These are phyloP conservation scores for Naganishia antarctica DNA, from an alignment of 768 basidiomycete genomes.

Conservation along the genomic window DNA sequence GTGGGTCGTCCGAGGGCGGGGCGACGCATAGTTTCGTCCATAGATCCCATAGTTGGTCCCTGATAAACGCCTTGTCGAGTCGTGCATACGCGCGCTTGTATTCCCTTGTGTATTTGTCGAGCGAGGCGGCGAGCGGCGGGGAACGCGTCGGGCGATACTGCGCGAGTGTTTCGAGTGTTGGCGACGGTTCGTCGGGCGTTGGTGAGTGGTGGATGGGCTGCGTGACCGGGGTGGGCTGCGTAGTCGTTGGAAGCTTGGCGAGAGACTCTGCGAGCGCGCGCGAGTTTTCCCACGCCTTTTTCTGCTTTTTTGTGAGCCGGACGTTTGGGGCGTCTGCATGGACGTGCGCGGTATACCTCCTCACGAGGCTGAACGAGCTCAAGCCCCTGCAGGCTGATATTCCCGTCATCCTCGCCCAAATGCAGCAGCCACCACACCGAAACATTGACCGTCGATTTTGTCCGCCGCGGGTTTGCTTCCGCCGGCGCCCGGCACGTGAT, in stretches of 20 bases:
- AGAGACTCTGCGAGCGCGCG: not conserved
- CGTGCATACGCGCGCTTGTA: conserved; percentile 8
- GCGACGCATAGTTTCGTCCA: too few relatives aligned
- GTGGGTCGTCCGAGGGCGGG: not conserved
- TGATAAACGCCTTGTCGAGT: conserved; percentile 8
- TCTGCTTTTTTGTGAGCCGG: conserved; percentile 9
- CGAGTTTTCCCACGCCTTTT: not conserved
- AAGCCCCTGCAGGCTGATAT: too few relatives aligned
- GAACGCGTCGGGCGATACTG: conserved; percentile 1
- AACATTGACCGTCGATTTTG: too few relatives aligned
- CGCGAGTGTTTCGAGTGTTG: not conserved
- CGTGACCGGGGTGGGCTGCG: too few relatives aligned
- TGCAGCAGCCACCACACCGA: too few relatives aligned
- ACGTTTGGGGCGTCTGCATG: too few relatives aligned
- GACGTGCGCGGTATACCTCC: too few relatives aligned
- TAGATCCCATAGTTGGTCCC: conserved; percentile 1
- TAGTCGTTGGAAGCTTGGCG: too few relatives aligned
- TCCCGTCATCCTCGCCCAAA: too few relatives aligned
- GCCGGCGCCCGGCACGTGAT: too few relatives aligned
- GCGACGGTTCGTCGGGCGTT: not conserved
- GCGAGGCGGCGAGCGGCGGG: not conserved
- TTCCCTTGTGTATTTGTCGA: conserved; percentile 4
- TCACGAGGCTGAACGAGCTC: too few relatives aligned
- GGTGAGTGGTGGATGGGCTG: not conserved
- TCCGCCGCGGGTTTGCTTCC: too few relatives aligned